Evolutionary conservation across 495 filamentous ascomycete species (phyloP), one percentile per base, ranked within the genome.

Genomic region (Clohesyomyces aquaticus): DNA sequence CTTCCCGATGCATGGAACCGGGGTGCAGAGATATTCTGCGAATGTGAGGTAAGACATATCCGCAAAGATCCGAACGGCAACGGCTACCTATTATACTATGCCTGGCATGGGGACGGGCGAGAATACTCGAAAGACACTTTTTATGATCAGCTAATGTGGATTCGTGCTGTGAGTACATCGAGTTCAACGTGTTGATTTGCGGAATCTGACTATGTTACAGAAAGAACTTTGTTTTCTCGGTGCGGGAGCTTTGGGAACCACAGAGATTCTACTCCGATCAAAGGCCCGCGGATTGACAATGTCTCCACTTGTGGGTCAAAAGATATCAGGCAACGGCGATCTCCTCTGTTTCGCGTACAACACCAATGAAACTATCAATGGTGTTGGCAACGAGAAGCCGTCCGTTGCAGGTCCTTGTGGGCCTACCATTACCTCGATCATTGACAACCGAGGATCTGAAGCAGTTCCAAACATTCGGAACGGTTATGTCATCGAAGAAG

Each of bases 1-100:
- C 73, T 89, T 4, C 77, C 82, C n/a, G 87, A 90, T 72, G 85
- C 87, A 22, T 89, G 86, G 87, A 87, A 89, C 71, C 87, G 85
- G 84, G 87, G 85, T 21, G 85, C 87, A 29, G 85, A 90, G 67
- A 83, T 89, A 67, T 90, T 90, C 67, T 89, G 87, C 66, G 80
- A 87, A 65, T 87, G 85, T 58, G 87, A 88, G 72, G 85, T 89
- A 32, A 78, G 84, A 58, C 84, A 88, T 65, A 77, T 90, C 67
- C 81, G 84, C 53, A 80, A 84, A 60, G 75, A 77, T 49, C 75
- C 77, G 11, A 67, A 77, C 29, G 73, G 52, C 3, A 35, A 75
- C 1, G 84, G 86, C 14, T 89, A 87, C 67, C 73, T 85, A 12
- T 73, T 89, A 18, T 85, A 84, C 72, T 88, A 86, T 67, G 81